A percentile compares a stretch with the other conserved stretches of the same genome.
These are phyloP conservation scores for Santalum album DNA, from an alignment of 164 flowering plant species.

Conservation along the genomic window DNA sequence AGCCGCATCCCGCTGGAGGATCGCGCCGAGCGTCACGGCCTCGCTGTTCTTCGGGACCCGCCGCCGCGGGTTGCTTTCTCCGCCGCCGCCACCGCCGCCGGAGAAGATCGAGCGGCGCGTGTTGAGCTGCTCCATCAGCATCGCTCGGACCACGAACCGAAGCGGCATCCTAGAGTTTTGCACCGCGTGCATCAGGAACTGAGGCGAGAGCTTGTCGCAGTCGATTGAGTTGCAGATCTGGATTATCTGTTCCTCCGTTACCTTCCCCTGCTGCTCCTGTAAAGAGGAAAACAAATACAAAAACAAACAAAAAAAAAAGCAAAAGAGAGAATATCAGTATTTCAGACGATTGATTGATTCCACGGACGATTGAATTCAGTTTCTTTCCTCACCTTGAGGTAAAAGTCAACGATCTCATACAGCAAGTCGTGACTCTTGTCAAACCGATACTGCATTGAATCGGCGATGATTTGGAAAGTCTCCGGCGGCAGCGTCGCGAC, in stretches of 20 bases:
- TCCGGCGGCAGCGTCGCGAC: constrained; percentile 25
- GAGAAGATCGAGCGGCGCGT: constrained; percentile 46
- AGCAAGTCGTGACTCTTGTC: constrained; percentile 44
- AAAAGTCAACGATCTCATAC: constrained; percentile 46
- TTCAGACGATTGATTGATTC: neutral
- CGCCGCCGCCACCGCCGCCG: constrained; percentile 8
- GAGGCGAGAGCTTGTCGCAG: constrained; percentile 59
- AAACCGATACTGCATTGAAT: constrained; percentile 35
- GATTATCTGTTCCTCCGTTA: constrained; percentile 51
- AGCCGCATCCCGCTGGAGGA: constrained; percentile 66
- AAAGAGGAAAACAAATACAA: too few relatives aligned
- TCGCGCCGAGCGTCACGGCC: constrained; percentile 43
- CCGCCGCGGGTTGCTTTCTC: neutral
- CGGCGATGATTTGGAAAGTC: constrained; percentile 38
- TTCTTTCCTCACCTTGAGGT: constrained; percentile 45
- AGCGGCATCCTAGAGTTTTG: constrained; percentile 80
- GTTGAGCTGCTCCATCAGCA: constrained; percentile 70
- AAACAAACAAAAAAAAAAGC: too few relatives aligned
- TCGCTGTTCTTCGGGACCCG: neutral
- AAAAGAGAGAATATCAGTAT: too few relatives aligned
- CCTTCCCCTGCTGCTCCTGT: constrained; percentile 40
- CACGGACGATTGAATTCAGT: too few relatives aligned
- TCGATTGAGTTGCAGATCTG: constrained; percentile 48
- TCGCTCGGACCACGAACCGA: constrained; percentile 67
- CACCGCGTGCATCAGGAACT: constrained; percentile 51